phyloP scores from a whole-genome alignment of 345 rosid genomes.

The Acer saccharum region DNA sequence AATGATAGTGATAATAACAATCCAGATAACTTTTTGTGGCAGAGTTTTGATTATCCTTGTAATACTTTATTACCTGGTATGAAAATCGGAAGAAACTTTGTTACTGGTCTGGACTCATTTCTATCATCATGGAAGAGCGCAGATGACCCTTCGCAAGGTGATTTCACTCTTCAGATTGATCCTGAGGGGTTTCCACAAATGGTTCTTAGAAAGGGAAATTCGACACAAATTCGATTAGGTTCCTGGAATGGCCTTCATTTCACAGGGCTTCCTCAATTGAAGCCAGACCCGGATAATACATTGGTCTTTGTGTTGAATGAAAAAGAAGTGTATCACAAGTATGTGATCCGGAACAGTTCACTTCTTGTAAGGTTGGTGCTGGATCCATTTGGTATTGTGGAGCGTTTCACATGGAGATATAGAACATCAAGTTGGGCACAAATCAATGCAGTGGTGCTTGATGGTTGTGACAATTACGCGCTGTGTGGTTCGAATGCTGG shows the following conservation, averaged over 20 bases:
- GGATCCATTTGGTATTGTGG: constrained; percentile 27
- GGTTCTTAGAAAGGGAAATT: constrained; percentile 18
- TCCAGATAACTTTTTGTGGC: constrained; percentile 40
- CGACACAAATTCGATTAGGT: constrained; percentile 27
- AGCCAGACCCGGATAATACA: constrained; percentile 10
- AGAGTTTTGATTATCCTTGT: constrained; percentile 56
- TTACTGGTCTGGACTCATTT: constrained; percentile 30
- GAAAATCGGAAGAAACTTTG: constrained; percentile 50
- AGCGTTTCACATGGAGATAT: constrained; percentile 40
- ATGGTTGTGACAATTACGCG: constrained; percentile 43
- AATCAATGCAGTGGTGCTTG: constrained; percentile 3
- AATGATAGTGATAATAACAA: background rate
- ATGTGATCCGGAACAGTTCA: constrained; percentile 25
- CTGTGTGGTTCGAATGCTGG: constrained; percentile 47
- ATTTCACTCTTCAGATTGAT: constrained; percentile 26
- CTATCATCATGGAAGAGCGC: constrained; percentile 45
- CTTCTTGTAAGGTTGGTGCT: constrained; percentile 34
- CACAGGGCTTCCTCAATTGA: constrained; percentile 40
- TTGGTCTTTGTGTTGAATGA: constrained; percentile 30
- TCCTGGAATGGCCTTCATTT: constrained; percentile 52
- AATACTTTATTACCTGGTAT: constrained; percentile 49
- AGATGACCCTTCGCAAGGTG: constrained; percentile 47
- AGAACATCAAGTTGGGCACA: too few species aligned
- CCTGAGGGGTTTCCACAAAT: constrained; percentile 42
- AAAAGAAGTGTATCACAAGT: constrained; percentile 37